Base-by-base conservation (phyloP, 2,329 filamentous ascomycete genomes). In the Decorospora gaudefroyi region DNA sequence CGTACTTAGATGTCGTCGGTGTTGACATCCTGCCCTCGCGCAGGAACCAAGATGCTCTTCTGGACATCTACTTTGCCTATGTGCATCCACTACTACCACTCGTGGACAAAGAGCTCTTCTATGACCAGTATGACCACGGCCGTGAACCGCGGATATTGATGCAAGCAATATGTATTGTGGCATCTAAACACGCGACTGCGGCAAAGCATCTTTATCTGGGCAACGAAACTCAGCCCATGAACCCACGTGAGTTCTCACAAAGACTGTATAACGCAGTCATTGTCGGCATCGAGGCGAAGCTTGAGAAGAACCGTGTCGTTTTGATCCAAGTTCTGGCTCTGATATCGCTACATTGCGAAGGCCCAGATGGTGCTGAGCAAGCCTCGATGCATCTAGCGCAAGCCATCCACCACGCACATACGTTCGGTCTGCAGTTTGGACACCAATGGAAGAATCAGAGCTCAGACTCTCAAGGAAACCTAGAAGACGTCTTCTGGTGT, bases 351-450 rank as follows among this genome's bases (percentile, higher is more conserved):
- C 73, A 78, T 48, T 70, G 67, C 35, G 75, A 78, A 61, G 75
- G 74, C 4, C 66, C 71, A 9, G 75, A 76, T 42, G 75, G 74
- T 12, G 71, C 72, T 2, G 74, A 76, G 46, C 72, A 75, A 41
- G 70, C 73, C 3, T 75, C 74, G 0, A 72, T 76, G 68, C 70
- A 73, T 37, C 61, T 77, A 4, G 70, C 71, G 0, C 73, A 76
- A 59, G 75, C 76, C 6, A 75, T 78, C 37, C 75, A 78, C 32
- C 74, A 77, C 48, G 74, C 72, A 3, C 74, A 77, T 44, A 76
- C 75, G 1, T 69, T 77, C 17, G 75, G 74, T 6, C 65, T 77
- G 12, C 75, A 77, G 31, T 72, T 77, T 15, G 63, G 64, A 5
- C 65, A 71, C 18, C 66, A 69, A 31, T 69, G 67, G 66, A 68